Percentiles rank a stretch among this genome's conserved stretches.
Conservation (phyloP, 371 early-diverging fungal species). For the Mucor piriformis region DNA sequence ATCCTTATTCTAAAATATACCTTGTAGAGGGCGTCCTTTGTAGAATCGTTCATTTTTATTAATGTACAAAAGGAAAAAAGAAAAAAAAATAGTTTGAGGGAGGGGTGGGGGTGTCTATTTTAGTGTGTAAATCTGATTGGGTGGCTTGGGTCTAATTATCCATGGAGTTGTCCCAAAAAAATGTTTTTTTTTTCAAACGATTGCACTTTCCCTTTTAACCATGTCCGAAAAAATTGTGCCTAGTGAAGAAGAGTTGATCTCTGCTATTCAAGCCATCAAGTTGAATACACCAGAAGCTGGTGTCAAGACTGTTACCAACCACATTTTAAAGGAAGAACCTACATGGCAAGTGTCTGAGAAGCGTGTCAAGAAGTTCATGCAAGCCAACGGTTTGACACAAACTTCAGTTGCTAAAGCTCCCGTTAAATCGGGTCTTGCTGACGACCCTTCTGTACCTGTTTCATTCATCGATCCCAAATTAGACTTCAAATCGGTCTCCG, state of each 20-base stretch:
- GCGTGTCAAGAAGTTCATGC: conserved; percentile 69
- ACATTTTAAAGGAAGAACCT: conserved; percentile 48
- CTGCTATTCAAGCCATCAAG: conserved; percentile 54
- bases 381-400: conserved; percentile 50
- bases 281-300: conserved; percentile 56
- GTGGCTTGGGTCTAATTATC: conserved; percentile 10
- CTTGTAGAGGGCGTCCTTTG: conserved; percentile 55
- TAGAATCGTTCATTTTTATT: conserved; percentile 53
- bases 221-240: conserved; percentile 43
- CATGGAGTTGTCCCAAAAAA: background rate
- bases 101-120: conserved; percentile 1
- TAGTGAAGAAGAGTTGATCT: conserved; percentile 38
- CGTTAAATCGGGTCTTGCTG: conserved; percentile 52
- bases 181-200: background rate
- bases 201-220: conserved; percentile 1
- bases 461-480: conserved; percentile 63
- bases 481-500: conserved; percentile 46
- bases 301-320: conserved; percentile 56
- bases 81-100: conserved; percentile 10
- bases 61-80: conserved; percentile 9
- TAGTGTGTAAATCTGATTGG: background rate
- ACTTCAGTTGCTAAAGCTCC: conserved; percentile 4
- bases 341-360: conserved; percentile 70
- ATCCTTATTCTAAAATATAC: conserved; percentile 18
- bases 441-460: conserved; percentile 65